These are phyloP conservation scores for Cryptomeria japonica DNA, from an alignment of 75 land plant genomes.

Conservation along the genomic window DNA sequence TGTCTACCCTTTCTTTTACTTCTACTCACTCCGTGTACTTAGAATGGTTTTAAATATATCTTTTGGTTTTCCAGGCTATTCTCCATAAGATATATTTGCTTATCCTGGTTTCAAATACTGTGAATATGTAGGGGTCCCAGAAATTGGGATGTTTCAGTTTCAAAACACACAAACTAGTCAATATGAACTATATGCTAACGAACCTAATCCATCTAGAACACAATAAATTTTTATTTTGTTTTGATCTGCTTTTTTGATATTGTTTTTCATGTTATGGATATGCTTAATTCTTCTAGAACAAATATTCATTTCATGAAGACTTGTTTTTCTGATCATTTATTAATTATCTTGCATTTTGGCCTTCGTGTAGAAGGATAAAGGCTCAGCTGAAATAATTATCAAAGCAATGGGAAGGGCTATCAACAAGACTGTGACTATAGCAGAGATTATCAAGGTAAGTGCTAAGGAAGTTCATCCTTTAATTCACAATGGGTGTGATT, in stretches of 20 bases:
- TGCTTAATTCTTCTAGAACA: neutral
- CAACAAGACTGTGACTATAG: slow-evolving; percentile 90
- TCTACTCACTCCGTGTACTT: too few species aligned
- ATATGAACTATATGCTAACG: neutral
- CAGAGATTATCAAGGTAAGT: slow-evolving; percentile 79
- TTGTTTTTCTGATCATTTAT: neutral
- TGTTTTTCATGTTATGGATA: neutral
- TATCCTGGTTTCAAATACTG: neutral
- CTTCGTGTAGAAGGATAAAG: slow-evolving; percentile 55
- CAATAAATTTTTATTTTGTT: neutral
- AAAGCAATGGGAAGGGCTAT: slow-evolving; percentile 97
- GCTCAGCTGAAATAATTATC: slow-evolving; percentile 74
- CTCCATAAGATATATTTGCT: neutral
- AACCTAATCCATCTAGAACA: neutral
- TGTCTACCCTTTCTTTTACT: too few species aligned
- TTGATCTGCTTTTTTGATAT: neutral
- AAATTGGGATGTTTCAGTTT: neutral
- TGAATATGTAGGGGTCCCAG: neutral
- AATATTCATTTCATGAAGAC: neutral
- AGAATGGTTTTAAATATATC: too few species aligned
- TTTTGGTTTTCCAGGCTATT: too few species aligned
- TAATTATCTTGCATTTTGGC: neutral
- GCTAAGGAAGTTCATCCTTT: neutral
- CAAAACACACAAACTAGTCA: neutral
- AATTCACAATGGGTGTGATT: neutral